These are phyloP conservation scores for Houttuynia cordata DNA, from an alignment of 164 flowering plant genomes.

Conservation along the genomic window DNA sequence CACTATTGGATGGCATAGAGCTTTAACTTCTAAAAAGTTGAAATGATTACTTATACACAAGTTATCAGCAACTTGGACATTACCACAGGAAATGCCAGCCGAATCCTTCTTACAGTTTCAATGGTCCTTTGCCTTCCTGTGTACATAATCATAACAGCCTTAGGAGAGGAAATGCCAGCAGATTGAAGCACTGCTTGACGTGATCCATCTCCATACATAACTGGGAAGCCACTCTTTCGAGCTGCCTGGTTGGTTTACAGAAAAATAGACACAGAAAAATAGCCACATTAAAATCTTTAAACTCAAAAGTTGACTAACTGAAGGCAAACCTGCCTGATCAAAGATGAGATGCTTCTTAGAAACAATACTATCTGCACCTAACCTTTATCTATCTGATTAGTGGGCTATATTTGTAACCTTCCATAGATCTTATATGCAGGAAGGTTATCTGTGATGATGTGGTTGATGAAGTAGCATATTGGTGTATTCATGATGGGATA, in stretches of 20 bases:
- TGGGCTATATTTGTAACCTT: no score
- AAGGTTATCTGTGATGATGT: no score
- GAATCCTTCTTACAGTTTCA: slow-evolving; percentile 83
- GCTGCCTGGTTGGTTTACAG: slow-evolving; percentile 35
- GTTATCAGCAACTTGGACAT: not conserved
- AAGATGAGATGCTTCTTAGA: no score
- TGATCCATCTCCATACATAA: slow-evolving; percentile 92
- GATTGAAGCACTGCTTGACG: slow-evolving; percentile 86
- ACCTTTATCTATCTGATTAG: no score
- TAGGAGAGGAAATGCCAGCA: slow-evolving; percentile 94
- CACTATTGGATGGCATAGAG: not conserved
- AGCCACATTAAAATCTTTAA: not conserved
- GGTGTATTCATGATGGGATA: no score
- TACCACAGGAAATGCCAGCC: slow-evolving; percentile 87
- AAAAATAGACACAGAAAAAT: no score
- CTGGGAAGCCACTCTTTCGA: slow-evolving; percentile 74
- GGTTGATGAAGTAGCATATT: no score
- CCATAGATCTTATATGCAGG: no score
- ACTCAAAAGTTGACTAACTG: not conserved
- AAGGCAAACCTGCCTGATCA: no score
- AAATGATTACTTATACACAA: not conserved
- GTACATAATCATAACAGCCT: slow-evolving; percentile 91
- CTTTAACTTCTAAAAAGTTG: not conserved
- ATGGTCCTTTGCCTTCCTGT: slow-evolving; percentile 46
- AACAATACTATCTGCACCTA: no score